A percentile compares a stretch with the other conserved stretches of the same genome.
Evolutionary conservation across 2,329 filamentous ascomycete genomes (phyloP).

Genomic region (Dendrostoma leiphaemia): DNA sequence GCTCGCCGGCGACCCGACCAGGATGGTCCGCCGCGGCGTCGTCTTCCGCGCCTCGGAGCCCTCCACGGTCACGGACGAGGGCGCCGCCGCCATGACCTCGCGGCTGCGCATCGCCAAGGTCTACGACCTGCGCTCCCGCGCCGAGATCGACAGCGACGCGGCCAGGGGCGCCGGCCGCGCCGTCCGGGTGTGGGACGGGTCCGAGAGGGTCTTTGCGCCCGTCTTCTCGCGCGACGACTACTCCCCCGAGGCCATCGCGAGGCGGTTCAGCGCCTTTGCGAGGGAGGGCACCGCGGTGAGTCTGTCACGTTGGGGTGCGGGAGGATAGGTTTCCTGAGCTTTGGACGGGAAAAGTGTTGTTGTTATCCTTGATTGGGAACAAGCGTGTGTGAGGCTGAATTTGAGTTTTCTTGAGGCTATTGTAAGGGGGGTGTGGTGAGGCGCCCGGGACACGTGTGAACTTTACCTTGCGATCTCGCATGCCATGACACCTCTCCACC

Average conservation of each 20-base stretch:
- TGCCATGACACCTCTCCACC: neutral
- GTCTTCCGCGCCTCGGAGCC: slow-evolving; percentile 71
- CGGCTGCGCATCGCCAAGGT: slow-evolving; percentile 59
- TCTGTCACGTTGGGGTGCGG: too few species aligned
- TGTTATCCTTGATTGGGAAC: too few species aligned
- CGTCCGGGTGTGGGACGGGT: slow-evolving; percentile 46
- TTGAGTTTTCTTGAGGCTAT: neutral
- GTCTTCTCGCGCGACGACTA: slow-evolving; percentile 64
- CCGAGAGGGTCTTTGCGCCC: slow-evolving; percentile 57
- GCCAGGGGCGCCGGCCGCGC: slow-evolving; percentile 28
- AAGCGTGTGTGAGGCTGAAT: neutral
- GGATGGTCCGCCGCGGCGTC: slow-evolving; percentile 48
- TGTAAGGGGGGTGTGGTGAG: neutral
- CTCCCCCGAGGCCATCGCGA: slow-evolving; percentile 59
- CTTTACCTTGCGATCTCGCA: neutral
- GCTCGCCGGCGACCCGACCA: slow-evolving; percentile 31
- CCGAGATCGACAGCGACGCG: slow-evolving; percentile 54
- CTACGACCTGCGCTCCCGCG: slow-evolving; percentile 66
- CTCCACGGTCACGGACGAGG: slow-evolving; percentile 52
- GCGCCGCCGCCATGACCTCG: slow-evolving; percentile 46
- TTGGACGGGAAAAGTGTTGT: too few species aligned
- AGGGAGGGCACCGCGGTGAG: slow-evolving; percentile 44
- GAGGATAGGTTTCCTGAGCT: too few species aligned
- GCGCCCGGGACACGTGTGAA: neutral
- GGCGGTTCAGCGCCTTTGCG: slow-evolving; percentile 60